phyloP scores from a whole-genome alignment of 805 yeast species.

The Candida corydali region DNA sequence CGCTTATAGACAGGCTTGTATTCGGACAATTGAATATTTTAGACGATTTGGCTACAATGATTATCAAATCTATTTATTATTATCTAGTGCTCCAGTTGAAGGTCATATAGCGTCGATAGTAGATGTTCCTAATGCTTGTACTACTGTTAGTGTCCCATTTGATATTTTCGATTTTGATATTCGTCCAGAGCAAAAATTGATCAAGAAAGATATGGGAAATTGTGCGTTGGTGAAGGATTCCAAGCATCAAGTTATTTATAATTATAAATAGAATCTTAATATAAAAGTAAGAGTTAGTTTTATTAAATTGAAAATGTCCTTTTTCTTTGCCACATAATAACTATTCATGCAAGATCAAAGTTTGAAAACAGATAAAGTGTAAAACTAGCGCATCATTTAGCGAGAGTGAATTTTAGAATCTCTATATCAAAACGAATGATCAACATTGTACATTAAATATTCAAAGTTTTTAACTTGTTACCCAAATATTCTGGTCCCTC shows the following conservation, averaged over 20 bases:
- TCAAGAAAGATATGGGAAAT: conserved; percentile 25
- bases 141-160: conserved; percentile 48
- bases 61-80: conserved; percentile 44
- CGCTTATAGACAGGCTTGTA: conserved; percentile 49
- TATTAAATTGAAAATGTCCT: too few species aligned
- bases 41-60: conserved; percentile 48
- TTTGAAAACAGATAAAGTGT: too few species aligned
- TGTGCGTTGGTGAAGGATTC: conserved; percentile 33
- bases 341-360: too few species aligned
- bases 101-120: conserved; percentile 52
- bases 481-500: conserved; percentile 11
- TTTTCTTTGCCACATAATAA: too few species aligned
- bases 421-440: too few species aligned
- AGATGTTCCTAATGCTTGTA: conserved; percentile 50
- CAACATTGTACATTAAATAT: too few species aligned
- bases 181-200: conserved; percentile 30
- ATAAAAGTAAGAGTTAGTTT: too few species aligned
- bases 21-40: conserved; percentile 46
- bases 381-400: too few species aligned
- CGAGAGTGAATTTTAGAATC: too few species aligned
- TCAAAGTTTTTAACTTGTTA: conserved; percentile 4
- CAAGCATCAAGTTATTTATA: conserved; percentile 12
- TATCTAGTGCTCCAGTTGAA: conserved; percentile 47
- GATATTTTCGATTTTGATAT: conserved; percentile 50
- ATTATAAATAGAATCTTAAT: conserved; percentile 12